phyloP scores from a whole-genome alignment of 441 rosid species.

The Erysimum cheiri region DNA sequence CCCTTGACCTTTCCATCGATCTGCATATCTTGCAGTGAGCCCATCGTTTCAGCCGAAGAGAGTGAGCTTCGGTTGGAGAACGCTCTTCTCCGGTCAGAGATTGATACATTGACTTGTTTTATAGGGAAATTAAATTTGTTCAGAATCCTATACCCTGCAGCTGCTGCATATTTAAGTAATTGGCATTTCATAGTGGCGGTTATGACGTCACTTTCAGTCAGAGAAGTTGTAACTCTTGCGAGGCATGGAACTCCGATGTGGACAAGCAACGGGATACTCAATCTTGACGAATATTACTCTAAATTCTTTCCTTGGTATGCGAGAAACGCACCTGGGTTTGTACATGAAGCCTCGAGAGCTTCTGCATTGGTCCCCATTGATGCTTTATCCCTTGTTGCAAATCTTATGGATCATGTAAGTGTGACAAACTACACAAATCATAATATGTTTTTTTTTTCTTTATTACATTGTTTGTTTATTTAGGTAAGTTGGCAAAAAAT shows the following conservation, averaged over 20 bases:
- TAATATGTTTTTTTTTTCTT: neutral
- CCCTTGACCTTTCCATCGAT: neutral
- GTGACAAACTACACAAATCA: neutral
- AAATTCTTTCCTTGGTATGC: constrained; percentile 44
- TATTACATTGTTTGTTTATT: neutral
- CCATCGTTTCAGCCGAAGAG: neutral
- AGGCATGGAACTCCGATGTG: constrained; percentile 42
- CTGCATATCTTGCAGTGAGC: neutral
- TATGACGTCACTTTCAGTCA: neutral
- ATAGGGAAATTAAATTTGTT: neutral
- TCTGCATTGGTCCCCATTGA: constrained; percentile 35
- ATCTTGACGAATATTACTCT: constrained; percentile 49
- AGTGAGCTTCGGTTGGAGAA: neutral
- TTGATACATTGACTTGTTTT: neutral
- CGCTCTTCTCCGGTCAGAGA: constrained; percentile 13
- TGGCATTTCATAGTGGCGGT: neutral
- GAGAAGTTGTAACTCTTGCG: constrained; percentile 41
- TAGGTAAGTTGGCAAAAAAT: constrained; percentile 49
- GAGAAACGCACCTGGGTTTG: constrained; percentile 39
- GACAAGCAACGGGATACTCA: constrained; percentile 47
- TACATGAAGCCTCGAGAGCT: constrained; percentile 52
- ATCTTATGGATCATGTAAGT: constrained; percentile 20
- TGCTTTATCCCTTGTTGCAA: neutral
- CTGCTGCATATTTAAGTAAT: neutral
- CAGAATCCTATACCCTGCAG: neutral